Evolutionary conservation across 164 flowering plant genomes (phyloP).

Genomic region (Stephania yunnanensis): DNA sequence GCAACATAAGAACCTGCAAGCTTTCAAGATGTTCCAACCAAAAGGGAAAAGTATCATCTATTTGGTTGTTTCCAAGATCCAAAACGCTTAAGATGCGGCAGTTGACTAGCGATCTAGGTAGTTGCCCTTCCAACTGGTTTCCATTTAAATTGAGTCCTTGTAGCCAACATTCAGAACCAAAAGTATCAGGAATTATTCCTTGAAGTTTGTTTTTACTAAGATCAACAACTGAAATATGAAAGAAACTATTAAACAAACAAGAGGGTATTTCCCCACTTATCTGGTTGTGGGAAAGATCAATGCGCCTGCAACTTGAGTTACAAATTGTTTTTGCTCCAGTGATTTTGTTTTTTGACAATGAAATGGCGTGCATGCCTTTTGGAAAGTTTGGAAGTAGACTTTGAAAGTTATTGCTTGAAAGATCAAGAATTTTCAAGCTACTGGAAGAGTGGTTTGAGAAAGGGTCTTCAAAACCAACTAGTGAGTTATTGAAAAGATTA

Average conservation of each 20-base stretch:
- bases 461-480: background rate
- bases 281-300: constrained; percentile 46
- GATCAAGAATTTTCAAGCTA: background rate
- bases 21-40: constrained; percentile 25
- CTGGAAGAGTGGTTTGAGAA: background rate
- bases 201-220: constrained; percentile 32
- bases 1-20: constrained; percentile 52
- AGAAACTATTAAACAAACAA: constrained; percentile 28
- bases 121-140: constrained; percentile 37
- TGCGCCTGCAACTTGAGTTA: constrained; percentile 26
- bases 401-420: constrained; percentile 18
- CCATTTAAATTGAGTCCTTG: constrained; percentile 26
- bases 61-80: constrained; percentile 45
- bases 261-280: constrained; percentile 38
- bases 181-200: constrained; percentile 35
- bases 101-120: constrained; percentile 45
- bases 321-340: constrained; percentile 38
- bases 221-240: constrained; percentile 30
- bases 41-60: constrained; percentile 44
- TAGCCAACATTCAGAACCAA: background rate
- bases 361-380: constrained; percentile 18
- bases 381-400: constrained; percentile 32
- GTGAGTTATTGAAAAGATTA: constrained; percentile 16
- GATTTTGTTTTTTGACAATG: constrained; percentile 26
- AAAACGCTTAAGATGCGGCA: constrained; percentile 47